Percentiles rank a stretch among this genome's conserved stretches.
Evolutionary conservation across 768 basidiomycete genomes (phyloP).

Genomic region (Mycena albidolilacea): DNA sequence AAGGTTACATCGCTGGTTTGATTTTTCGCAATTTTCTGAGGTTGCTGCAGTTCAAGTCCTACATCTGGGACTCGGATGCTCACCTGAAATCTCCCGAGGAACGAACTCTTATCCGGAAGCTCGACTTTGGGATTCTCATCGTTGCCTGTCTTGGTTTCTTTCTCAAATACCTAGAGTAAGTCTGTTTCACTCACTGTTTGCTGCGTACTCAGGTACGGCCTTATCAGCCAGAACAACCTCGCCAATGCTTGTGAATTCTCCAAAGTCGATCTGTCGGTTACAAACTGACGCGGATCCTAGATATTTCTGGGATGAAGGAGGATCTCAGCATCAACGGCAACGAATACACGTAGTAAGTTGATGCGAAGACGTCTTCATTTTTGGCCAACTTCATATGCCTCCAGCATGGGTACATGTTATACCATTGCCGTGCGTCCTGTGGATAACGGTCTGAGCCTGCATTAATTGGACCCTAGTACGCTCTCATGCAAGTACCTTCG

Average conservation of each 20-base stretch:
- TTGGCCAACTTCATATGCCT: background rate
- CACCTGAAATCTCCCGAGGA: conserved; percentile 43
- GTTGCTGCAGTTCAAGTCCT: conserved; percentile 37
- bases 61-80: conserved; percentile 45
- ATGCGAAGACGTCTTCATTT: background rate
- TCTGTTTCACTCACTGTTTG: background rate
- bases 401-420: conserved; percentile 45
- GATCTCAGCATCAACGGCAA: conserved; percentile 44
- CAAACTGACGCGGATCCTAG: conserved; percentile 3
- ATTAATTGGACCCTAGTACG: conserved; percentile 24
- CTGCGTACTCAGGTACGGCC: background rate
- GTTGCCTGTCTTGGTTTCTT: conserved; percentile 46
- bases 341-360: conserved; percentile 43
- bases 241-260: conserved; percentile 42
- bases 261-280: background rate
- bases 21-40: background rate
- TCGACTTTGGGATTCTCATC: conserved; percentile 45
- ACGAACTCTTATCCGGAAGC: conserved; percentile 42
- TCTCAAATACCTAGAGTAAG: conserved; percentile 45
- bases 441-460: background rate
- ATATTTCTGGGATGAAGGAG: conserved; percentile 44
- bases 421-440: conserved; percentile 41
- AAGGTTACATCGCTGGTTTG: conserved; percentile 14
- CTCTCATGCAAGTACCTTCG: conserved; percentile 42
- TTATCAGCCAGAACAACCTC: conserved; percentile 41